phyloP scores from a whole-genome alignment of 2,329 filamentous ascomycete genomes.

The Teratosphaeria zuluensis region DNA sequence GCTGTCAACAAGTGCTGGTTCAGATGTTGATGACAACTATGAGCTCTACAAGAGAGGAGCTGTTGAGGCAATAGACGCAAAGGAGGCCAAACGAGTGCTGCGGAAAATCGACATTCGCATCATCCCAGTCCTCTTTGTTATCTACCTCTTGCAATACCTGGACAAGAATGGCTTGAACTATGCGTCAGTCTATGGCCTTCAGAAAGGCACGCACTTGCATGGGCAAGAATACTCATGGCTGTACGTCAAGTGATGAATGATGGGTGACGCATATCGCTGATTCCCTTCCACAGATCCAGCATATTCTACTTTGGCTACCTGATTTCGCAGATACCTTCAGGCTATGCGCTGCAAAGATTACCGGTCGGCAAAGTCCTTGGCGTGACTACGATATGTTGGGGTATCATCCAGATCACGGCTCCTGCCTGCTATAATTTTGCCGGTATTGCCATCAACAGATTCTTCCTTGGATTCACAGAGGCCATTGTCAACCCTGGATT shows the following conservation, averaged over 20 bases:
- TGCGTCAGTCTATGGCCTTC: constrained; percentile 40
- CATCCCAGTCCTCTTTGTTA: constrained; percentile 23
- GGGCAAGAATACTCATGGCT: constrained; percentile 45
- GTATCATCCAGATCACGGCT: constrained; percentile 32
- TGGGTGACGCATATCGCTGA: constrained; percentile 6
- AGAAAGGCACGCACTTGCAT: constrained; percentile 38
- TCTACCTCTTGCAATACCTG: constrained; percentile 32
- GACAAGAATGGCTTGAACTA: constrained; percentile 34
- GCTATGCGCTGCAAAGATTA: constrained; percentile 35
- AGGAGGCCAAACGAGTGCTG: constrained; percentile 23
- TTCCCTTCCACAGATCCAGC: constrained; percentile 9
- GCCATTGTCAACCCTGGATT: constrained; percentile 29
- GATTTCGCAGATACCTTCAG: constrained; percentile 35
- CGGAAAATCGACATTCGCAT: constrained; percentile 28
- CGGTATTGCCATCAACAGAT: constrained; percentile 28
- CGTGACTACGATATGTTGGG: constrained; percentile 32
- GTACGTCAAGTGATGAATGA: constrained; percentile 20
- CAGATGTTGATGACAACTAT: constrained; percentile 22
- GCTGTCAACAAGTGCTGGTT: constrained; percentile 7
- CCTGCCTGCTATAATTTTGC: constrained; percentile 32
- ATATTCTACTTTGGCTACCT: constrained; percentile 45
- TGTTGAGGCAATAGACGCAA: constrained; percentile 11
- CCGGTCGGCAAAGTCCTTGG: constrained; percentile 39
- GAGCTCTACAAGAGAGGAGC: constrained; percentile 17
- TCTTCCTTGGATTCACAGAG: constrained; percentile 29